Conservation (phyloP, 106 monocot genomes). For the Acanthochlamys bracteata region DNA sequence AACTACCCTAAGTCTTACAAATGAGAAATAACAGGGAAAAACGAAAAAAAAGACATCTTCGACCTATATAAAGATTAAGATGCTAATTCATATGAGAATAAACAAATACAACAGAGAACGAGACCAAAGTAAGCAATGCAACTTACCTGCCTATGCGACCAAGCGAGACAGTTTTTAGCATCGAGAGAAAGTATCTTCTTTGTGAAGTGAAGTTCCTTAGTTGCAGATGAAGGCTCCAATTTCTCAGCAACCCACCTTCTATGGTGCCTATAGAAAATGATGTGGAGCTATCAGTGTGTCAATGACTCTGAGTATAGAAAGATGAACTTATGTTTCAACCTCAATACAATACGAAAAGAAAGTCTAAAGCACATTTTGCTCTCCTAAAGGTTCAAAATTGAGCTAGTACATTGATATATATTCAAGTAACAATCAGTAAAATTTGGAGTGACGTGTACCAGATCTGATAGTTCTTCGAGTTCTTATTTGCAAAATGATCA, state of each 20-base stretch:
- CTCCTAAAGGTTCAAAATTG: neutral
- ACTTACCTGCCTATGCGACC: conserved; percentile 96
- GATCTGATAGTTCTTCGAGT: conserved; percentile 96
- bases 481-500: conserved; percentile 38
- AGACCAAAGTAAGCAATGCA: neutral
- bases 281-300: neutral
- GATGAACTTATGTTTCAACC: too few species aligned
- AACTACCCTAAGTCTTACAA: neutral
- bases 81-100: too few species aligned
- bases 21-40: too few species aligned
- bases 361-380: neutral
- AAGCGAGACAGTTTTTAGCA: conserved; percentile 97
- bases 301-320: neutral
- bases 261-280: conserved; percentile 64
- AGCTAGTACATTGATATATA: neutral
- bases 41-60: too few species aligned
- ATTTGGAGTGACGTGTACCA: conserved; percentile 32
- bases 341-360: neutral
- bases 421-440: neutral
- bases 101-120: too few species aligned
- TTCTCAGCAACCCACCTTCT: conserved; percentile 97
- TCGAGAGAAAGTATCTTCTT: conserved; percentile 54
- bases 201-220: conserved; percentile 70
- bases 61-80: too few species aligned
- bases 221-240: conserved; percentile 52